A percentile compares a stretch with the other conserved stretches of the same genome.
These are phyloP conservation scores for Talaromyces trachyspermus DNA, from an alignment of 495 filamentous ascomycete genomes.

Conservation along the genomic window DNA sequence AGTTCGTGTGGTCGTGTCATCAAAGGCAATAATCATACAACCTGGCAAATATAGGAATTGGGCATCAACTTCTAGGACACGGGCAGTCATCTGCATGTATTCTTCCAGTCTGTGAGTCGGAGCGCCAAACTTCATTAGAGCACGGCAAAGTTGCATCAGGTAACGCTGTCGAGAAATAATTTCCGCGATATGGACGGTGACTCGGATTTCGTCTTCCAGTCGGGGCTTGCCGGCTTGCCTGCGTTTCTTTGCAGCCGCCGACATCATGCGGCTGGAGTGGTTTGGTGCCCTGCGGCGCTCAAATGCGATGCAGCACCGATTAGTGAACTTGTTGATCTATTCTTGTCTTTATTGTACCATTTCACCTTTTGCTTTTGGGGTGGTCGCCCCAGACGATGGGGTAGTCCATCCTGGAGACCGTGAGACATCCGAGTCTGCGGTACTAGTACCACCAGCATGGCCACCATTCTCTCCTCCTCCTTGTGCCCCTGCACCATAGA, in stretches of 20 bases:
- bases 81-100: slow-evolving; percentile 82
- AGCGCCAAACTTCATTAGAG: slow-evolving; percentile 74
- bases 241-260: slow-evolving; percentile 18
- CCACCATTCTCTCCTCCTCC: slow-evolving; percentile 5
- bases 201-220: slow-evolving; percentile 52
- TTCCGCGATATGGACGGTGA: slow-evolving; percentile 78
- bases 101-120: slow-evolving; percentile 69
- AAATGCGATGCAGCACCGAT: slow-evolving; percentile 23
- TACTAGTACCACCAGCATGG: slow-evolving; percentile 3
- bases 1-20: slow-evolving; percentile 77
- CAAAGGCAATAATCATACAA: slow-evolving; percentile 91
- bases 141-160: slow-evolving; percentile 77
- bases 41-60: slow-evolving; percentile 88
- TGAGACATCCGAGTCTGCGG: slow-evolving; percentile 2
- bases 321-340: slow-evolving; percentile 24
- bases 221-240: slow-evolving; percentile 21
- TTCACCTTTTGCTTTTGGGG: slow-evolving; percentile 28
- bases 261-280: slow-evolving; percentile 19
- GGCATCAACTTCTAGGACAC: slow-evolving; percentile 76
- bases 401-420: slow-evolving; percentile 5
- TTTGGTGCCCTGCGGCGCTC: slow-evolving; percentile 17
- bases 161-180: slow-evolving; percentile 72
- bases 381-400: slow-evolving; percentile 13
- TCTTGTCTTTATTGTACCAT: slow-evolving; percentile 24
- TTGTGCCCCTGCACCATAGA: slow-evolving; percentile 45